Evolutionary conservation across 2,329 filamentous ascomycete species (phyloP), one percentile per base, ranked within the genome.

Genomic region (Alternaria tenuissima): DNA sequence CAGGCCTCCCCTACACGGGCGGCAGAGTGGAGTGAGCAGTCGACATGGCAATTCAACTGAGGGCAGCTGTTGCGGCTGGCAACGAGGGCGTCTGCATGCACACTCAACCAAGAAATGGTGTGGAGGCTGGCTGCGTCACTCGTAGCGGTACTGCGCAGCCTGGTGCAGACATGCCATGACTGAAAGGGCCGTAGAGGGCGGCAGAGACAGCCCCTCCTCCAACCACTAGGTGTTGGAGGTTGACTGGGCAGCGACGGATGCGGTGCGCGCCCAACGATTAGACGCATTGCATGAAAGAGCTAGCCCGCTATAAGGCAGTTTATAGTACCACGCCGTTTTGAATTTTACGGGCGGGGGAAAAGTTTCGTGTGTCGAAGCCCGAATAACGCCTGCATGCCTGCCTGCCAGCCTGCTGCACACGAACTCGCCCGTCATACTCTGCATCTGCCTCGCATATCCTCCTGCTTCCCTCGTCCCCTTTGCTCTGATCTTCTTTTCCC

Each of bases 311-410:
- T 16, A 36, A 52, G 52, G 46, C 55, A 49, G 55, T 46, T 62
- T 68, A 65, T 65, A 67, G 66, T 65, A 68, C 63, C 62, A 52
- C 44, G 43, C 55, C 66, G 68, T 69, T 70, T 68, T 63, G 66
- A 68, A 69, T 61, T 66, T 66, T 70, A 65, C 68, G 63, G 64
- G 66, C 62, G 61, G 66, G 62, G 59, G 59, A 61, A 64, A 60
- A 54, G 53, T 59, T 65, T 60, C 55, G 41, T 51, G 65, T 59
- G 63, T 68, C 65, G 63, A 66, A 62, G 68, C 68, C 68, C 66
- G 61, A 70, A 55, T 58, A 59, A 61, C 66, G 66, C 62, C 59
- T 69, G 63, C 62, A 61, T 44, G 56, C 28, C 28, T 30, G 28
- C 28, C 28, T 30, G 28, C 44, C 61, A 55, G 32, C 44, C 61